phyloP scores from a whole-genome alignment of 2,329 filamentous ascomycete species.

The Microthyrium microscopicum region DNA sequence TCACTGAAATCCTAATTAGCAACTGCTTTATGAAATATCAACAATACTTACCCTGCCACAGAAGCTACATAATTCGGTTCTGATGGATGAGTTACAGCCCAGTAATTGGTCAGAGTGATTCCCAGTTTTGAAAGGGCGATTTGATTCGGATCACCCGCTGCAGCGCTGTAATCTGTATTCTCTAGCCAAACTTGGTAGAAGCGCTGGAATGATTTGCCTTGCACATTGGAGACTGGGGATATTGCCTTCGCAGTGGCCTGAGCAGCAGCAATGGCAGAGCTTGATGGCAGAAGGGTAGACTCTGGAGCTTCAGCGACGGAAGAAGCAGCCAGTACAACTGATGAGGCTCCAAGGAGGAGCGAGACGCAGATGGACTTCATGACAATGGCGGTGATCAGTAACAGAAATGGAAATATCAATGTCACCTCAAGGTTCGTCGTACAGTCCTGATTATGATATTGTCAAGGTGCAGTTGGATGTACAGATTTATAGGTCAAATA shows the following conservation, averaged over 20 bases:
- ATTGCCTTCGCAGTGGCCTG: conserved; percentile 43
- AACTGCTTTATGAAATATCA: conserved; percentile 22
- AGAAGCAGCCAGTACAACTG: neutral
- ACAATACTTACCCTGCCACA: conserved; percentile 54
- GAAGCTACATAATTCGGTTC: conserved; percentile 61
- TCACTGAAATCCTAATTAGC: too few relatives aligned
- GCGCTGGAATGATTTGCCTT: conserved; percentile 57
- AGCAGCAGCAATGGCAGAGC: conserved; percentile 28
- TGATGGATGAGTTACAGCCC: conserved; percentile 52
- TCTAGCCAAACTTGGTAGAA: conserved; percentile 62
- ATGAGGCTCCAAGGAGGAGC: neutral
- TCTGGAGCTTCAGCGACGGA: neutral
- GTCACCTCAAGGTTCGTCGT: too few relatives aligned
- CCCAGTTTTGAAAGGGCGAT: conserved; percentile 41
- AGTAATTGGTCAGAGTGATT: conserved; percentile 39
- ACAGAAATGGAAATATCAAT: too few relatives aligned
- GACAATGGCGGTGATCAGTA: too few relatives aligned
- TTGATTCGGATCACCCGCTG: conserved; percentile 33
- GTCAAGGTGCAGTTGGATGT: too few relatives aligned
- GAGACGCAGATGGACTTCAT: too few relatives aligned
- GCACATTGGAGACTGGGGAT: conserved; percentile 45
- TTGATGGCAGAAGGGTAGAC: neutral
- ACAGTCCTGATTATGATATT: too few relatives aligned
- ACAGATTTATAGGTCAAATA: too few relatives aligned
- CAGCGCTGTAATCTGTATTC: conserved; percentile 53